Evolutionary conservation across 2,329 filamentous ascomycete species (phyloP), one percentile per base, ranked within the genome.

Genomic region (Emmonsiellopsis sp.): DNA sequence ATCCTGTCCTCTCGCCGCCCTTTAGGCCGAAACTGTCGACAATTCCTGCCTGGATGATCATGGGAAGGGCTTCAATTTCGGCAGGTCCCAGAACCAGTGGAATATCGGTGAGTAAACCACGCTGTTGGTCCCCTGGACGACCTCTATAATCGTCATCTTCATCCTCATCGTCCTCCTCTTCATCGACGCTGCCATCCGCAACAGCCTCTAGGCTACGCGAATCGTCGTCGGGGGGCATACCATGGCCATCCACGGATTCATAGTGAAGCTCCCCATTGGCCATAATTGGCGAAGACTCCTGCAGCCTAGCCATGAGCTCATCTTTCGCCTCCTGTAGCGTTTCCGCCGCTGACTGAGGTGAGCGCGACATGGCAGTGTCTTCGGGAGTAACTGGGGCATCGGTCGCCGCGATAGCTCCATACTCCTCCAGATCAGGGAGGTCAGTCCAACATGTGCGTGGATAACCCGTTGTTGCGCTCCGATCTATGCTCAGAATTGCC

Each of bases 21-120:
- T 84, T 86, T 7, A 82, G 73, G 0, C 84, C 82, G 58, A 86
- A 85, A 55, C 87, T 87, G 55, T 94, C 88, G 20, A 95, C 83
- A 51, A 97, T 94, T 57, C 91, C 94, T 11, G 89, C 91, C 75
- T 96, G 95, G 63, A 97, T 86, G 55, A 96, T 94, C 91, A 96
- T 95, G 53, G 95, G 92, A 51, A 97, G 74, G 5, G 93, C 91
- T 70, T 97, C 92, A 52, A 96, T 96, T 70, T 97, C 92, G 53
- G 90, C 91, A 0, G 92, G 92, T 43, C 94, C 91, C 32, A 97
- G 77, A 38, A 96, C 95, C 60, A 97, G 87, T 32, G 92, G 92
- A 10, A 97, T 89, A 67, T 97, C 92, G 0, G 92, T 96, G 53
- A 97, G 74, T 11, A 97, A 74, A 10, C 92, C 92, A 15, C 89